A percentile compares a stretch with the other conserved stretches of the same genome.
Evolutionary conservation across 75 land plant genomes (phyloP).

Genomic region (Sequoiadendron giganteum): DNA sequence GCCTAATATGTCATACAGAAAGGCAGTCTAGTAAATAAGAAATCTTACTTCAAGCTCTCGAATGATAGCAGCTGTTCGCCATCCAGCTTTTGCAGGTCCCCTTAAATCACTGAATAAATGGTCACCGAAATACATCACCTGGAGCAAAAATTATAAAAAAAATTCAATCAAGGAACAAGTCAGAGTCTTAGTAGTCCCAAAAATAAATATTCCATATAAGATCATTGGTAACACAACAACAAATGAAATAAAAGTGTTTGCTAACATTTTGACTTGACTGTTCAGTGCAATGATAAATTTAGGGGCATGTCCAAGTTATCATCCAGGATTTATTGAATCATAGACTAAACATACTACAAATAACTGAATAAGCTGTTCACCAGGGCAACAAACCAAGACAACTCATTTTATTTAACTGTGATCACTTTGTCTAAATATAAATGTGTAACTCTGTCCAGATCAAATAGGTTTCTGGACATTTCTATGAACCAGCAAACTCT

Average conservation of each 20-base stretch:
- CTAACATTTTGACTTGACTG: background rate
- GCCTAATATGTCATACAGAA: background rate
- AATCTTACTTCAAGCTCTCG: slow-evolving; percentile 84
- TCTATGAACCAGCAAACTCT: background rate
- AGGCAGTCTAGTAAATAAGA: background rate
- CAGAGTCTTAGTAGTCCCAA: background rate
- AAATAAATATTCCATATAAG: background rate
- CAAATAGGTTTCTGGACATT: background rate
- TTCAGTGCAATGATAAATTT: background rate
- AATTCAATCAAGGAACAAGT: background rate
- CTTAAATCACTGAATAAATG: slow-evolving; percentile 93
- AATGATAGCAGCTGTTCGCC: slow-evolving; percentile 98
- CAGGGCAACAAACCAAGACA: background rate
- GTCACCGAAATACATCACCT: slow-evolving; percentile 94
- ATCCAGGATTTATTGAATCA: background rate
- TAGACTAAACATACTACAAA: background rate
- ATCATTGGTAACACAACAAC: background rate
- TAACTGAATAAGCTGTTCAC: background rate
- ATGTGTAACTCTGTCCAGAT: background rate
- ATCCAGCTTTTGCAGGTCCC: slow-evolving; percentile 99
- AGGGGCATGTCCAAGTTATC: background rate
- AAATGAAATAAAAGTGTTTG: background rate
- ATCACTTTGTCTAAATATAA: background rate
- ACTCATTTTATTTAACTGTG: background rate
- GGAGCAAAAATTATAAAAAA: background rate